Percentiles rank a stretch among this genome's conserved stretches.
Evolutionary conservation across 257 asterid species (phyloP).

Genomic region (Knoxia roxburghii): DNA sequence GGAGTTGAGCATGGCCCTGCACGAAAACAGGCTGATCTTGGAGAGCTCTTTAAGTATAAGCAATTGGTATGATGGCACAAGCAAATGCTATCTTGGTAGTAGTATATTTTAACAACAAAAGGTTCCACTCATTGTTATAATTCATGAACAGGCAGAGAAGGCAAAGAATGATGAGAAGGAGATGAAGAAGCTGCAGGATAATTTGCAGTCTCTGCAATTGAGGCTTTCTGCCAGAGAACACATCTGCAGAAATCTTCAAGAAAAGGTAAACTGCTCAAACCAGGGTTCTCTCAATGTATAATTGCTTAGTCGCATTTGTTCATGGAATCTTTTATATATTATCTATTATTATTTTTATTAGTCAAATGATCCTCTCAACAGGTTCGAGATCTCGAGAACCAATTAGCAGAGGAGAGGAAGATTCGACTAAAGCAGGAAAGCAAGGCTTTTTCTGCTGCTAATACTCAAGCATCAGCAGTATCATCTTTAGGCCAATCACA

Average conservation of each 20-base stretch:
- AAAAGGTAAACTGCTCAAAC: constrained; percentile 46
- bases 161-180: constrained; percentile 88
- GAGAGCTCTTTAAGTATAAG: constrained; percentile 70
- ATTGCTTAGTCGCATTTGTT: neutral
- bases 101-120: too few relatives aligned
- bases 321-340: too few relatives aligned
- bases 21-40: constrained; percentile 57
- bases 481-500: constrained; percentile 42
- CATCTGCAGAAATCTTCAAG: constrained; percentile 72
- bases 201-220: constrained; percentile 63
- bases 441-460: constrained; percentile 59
- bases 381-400: constrained; percentile 87
- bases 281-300: too few relatives aligned
- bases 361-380: constrained; percentile 9
- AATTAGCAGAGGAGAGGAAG: constrained; percentile 82
- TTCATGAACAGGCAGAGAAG: constrained; percentile 68
- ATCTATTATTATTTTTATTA: constrained; percentile 4
- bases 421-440: constrained; percentile 68
- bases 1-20: constrained; percentile 97
- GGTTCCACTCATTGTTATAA: constrained; percentile 15
- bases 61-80: constrained; percentile 56
- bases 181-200: constrained; percentile 80
- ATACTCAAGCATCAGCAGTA: constrained; percentile 35
- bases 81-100: neutral
- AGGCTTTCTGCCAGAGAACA: constrained; percentile 78